Base-by-base conservation (phyloP, 2,329 filamentous ascomycete species). In the Monilinia polystroma region DNA sequence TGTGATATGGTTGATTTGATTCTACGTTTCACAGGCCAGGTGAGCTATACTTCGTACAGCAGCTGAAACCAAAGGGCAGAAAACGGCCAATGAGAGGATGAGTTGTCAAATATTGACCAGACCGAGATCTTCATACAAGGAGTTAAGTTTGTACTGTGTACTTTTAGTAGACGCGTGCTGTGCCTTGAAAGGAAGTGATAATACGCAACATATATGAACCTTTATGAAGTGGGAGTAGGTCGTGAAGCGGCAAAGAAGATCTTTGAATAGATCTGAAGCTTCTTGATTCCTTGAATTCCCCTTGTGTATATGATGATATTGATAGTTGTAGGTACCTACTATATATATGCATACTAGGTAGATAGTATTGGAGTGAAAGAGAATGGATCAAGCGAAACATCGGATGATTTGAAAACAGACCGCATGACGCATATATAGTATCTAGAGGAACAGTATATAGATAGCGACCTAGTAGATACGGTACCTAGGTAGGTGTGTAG, bases 41-140 rank as follows among this genome's bases (percentile, higher is more conserved):
- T 38, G 53, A 49, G 63, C 43, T 49, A 32, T 56, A 23, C 23
- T 23, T 23, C 23, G 23, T 23, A 56, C 7, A 20, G 3, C n/a
- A 57, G 51, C 62, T 64, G 63, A 64, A 58, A 58, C 63, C 53
- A 14, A 51, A 51, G 52, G 51, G 53, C 51, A n/a, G 29, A 16
- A 10, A 51, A 4, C 8, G 26, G 3, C 63, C 53, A 64, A 64
- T 64, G n/a, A 57, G 58, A 32, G 29, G 11, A 38, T 20, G 53
- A 49, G 26, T 14, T 49, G 26, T 32, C 62, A 58, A 41, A 43
- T 41, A 23, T 41, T 26, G n/a, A n/a, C 20, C 16, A 53, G 60
- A 43, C 59, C 35, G 29, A 43, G 35, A 53, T 38, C 18, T 51
- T 43, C 29, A 35, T 26, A 23, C n/a, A 38, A 51, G 57, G 57